These are phyloP conservation scores for Trichosporon ovoides DNA, from an alignment of 1,284 basidiomycete genomes.

Conservation along the genomic window DNA sequence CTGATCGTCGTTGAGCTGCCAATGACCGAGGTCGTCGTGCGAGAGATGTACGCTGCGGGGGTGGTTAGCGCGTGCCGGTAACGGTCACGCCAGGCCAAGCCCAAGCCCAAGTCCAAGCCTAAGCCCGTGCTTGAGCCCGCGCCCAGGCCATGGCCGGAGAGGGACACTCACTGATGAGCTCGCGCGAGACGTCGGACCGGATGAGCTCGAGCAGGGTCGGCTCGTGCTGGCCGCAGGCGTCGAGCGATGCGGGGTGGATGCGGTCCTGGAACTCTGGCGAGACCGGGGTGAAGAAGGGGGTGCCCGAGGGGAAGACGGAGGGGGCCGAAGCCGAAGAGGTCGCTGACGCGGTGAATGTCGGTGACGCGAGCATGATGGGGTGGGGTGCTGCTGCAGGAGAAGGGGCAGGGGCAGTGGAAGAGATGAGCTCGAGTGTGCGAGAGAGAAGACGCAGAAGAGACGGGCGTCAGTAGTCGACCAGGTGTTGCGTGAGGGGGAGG, in stretches of 20 bases:
- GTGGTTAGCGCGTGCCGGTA: neutral
- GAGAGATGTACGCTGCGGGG: conserved; percentile 44
- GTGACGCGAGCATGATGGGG: conserved; percentile 1
- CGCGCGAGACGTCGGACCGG: conserved; percentile 65
- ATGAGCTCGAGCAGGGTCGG: conserved; percentile 72
- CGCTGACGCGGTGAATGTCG: conserved; percentile 9
- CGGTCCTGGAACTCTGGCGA: conserved; percentile 47
- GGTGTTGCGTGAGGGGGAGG: too few relatives aligned
- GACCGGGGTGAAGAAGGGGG: conserved; percentile 36
- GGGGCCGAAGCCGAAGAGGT: conserved; percentile 18
- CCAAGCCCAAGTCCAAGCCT: too few relatives aligned
- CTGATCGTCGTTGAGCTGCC: conserved; percentile 43
- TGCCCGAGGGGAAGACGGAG: conserved; percentile 33
- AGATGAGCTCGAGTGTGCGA: neutral
- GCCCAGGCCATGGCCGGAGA: conserved; percentile 6
- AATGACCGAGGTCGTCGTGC: conserved; percentile 47
- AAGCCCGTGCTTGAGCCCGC: too few relatives aligned
- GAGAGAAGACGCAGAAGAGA: neutral
- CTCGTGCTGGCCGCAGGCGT: conserved; percentile 64
- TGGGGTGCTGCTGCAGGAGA: neutral
- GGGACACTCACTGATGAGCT: conserved; percentile 66
- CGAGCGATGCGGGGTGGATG: conserved; percentile 59
- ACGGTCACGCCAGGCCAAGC: too few relatives aligned
- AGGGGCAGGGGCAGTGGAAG: neutral
- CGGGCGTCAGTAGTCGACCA: neutral